A percentile compares a stretch with the other conserved stretches of the same genome.
Conservation (phyloP, 192 early-diverging fungal genomes). For the Umbelopsis vinacea region DNA sequence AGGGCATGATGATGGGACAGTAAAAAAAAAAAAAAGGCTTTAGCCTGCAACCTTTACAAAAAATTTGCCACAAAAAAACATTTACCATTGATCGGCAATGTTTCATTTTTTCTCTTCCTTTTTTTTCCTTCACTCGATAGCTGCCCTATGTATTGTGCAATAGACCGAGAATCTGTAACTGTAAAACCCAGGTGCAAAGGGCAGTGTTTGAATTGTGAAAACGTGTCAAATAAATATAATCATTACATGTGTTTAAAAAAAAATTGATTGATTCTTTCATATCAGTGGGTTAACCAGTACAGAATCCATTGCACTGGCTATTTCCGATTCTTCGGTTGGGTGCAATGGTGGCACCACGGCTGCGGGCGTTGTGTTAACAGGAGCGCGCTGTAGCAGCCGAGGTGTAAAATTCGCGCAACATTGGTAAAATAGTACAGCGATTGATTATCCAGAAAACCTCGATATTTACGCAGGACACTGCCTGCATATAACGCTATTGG, state of each 20-base stretch:
- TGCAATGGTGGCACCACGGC: too few relatives aligned
- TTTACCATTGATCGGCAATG: not conserved
- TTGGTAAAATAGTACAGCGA: too few relatives aligned
- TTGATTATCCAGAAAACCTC: too few relatives aligned
- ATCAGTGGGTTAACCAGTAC: too few relatives aligned
- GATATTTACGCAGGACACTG: too few relatives aligned
- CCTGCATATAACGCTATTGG: too few relatives aligned
- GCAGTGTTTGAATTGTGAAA: not conserved
- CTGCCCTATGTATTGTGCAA: constrained; percentile 1
- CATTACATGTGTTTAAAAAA: constrained; percentile 2
- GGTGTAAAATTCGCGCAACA: too few relatives aligned
- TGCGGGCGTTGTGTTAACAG: too few relatives aligned
- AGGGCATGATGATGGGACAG: constrained; percentile 34
- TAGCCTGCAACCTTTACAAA: not conserved
- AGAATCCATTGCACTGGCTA: too few relatives aligned
- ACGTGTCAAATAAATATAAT: constrained; percentile 24
- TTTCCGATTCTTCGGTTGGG: too few relatives aligned
- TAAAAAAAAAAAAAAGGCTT: not conserved
- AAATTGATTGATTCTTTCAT: not conserved
- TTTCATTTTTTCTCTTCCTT: not conserved
- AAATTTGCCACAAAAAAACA: not conserved
- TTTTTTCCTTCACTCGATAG: not conserved
- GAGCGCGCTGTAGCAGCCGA: too few relatives aligned
- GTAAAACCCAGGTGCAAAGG: constrained; percentile 7
- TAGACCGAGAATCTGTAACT: constrained; percentile 5